Evolutionary conservation across 2,329 filamentous ascomycete genomes (phyloP).

Genomic region (Hypoxylon sp.): DNA sequence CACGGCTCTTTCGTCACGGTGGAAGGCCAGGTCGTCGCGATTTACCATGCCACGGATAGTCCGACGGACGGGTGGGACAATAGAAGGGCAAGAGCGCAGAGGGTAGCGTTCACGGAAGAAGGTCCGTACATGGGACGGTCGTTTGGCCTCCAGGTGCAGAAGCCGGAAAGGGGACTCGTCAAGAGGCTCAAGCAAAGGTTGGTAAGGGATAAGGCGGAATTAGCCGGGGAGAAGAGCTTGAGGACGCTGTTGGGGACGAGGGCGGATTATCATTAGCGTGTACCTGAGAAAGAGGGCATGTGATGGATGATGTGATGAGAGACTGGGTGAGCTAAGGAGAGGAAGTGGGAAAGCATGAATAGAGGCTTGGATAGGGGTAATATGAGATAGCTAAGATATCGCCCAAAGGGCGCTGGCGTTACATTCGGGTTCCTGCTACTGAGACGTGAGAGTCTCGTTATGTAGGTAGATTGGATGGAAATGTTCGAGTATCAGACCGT

Average conservation of each 20-base stretch:
- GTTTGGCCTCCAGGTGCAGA: conserved; percentile 30
- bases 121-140: conserved; percentile 50
- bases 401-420: background rate
- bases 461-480: background rate
- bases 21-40: conserved; percentile 45
- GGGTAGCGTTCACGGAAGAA: conserved; percentile 48
- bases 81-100: conserved; percentile 48
- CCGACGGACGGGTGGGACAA: conserved; percentile 50
- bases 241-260: conserved; percentile 39
- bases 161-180: conserved; percentile 29
- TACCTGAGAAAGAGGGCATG: background rate
- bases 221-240: conserved; percentile 34
- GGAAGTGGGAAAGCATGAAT: background rate
- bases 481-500: background rate
- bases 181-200: conserved; percentile 33
- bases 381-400: background rate
- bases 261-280: background rate
- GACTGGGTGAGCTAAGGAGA: background rate
- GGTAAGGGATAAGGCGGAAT: conserved; percentile 7
- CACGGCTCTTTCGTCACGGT: conserved; percentile 50
- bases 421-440: background rate
- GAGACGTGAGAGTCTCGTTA: background rate
- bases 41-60: conserved; percentile 51
- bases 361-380: background rate
- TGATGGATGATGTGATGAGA: background rate